Evolutionary conservation across 83 land plant genomes (phyloP).

Genomic region (Thuja plicata): DNA sequence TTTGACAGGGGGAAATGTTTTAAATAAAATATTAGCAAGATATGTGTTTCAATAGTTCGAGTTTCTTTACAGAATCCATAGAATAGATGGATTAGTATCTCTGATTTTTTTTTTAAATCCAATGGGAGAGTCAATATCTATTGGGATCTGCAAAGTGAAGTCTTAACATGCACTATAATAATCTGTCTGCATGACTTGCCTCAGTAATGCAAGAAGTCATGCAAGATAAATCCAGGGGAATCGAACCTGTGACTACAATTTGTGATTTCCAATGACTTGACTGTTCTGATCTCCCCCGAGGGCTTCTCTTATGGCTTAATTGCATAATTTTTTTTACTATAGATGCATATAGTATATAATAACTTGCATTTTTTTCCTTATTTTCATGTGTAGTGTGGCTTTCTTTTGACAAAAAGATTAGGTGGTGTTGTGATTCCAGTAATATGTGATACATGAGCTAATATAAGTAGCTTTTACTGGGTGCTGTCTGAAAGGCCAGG

Average conservation of each 20-base stretch:
- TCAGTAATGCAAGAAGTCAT: too few relatives aligned
- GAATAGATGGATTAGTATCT: neutral
- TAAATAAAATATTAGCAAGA: neutral
- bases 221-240: too few relatives aligned
- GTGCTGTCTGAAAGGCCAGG: neutral
- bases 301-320: neutral
- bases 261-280: too few relatives aligned
- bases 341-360: neutral
- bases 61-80: neutral
- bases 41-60: neutral
- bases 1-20: neutral
- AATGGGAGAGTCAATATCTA: too few relatives aligned
- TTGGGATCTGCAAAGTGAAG: too few relatives aligned
- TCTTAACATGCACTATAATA: too few relatives aligned
- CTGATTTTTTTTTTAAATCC: too few relatives aligned
- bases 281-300: too few relatives aligned
- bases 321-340: neutral
- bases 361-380: neutral
- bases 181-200: too few relatives aligned
- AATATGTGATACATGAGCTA: neutral
- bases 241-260: too few relatives aligned
- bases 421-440: neutral
- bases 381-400: neutral
- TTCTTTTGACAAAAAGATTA: neutral
- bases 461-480: neutral